Percentiles rank a stretch among this genome's conserved stretches.
These are phyloP conservation scores for Datura wrightii DNA, from an alignment of 257 asterid species.

Conservation along the genomic window DNA sequence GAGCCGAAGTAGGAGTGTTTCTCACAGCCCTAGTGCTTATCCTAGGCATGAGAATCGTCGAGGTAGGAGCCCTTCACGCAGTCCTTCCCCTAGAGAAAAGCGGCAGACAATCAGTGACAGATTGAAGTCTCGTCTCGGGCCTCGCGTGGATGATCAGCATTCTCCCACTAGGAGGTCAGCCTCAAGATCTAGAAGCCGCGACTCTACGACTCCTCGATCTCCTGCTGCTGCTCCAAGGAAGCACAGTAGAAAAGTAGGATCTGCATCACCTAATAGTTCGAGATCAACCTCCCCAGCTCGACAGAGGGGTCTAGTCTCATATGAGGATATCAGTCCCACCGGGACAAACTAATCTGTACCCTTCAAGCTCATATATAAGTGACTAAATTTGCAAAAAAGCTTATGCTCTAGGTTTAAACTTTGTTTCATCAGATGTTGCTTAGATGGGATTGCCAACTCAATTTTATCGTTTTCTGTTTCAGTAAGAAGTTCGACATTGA, in stretches of 20 bases:
- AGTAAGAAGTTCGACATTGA: background rate
- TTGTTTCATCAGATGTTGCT: background rate
- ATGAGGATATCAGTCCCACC: slow-evolving; percentile 75
- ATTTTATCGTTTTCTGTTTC: background rate
- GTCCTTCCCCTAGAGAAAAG: slow-evolving; percentile 65
- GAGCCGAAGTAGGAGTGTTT: slow-evolving; percentile 71
- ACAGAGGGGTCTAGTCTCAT: slow-evolving; percentile 76
- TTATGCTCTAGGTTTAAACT: background rate
- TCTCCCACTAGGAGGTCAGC: slow-evolving; percentile 48
- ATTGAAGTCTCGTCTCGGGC: slow-evolving; percentile 88
- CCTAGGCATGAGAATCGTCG: slow-evolving; percentile 54
- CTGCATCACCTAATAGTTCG: slow-evolving; percentile 50
- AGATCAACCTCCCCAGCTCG: slow-evolving; percentile 65
- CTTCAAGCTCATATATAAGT: background rate
- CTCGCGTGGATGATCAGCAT: slow-evolving; percentile 46
- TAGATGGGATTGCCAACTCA: background rate
- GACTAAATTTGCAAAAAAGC: background rate
- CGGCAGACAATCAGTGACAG: slow-evolving; percentile 61
- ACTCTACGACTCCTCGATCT: slow-evolving; percentile 58
- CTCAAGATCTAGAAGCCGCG: slow-evolving; percentile 63
- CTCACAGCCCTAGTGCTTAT: slow-evolving; percentile 73
- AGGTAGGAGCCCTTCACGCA: slow-evolving; percentile 72
- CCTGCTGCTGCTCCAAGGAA: slow-evolving; percentile 52
- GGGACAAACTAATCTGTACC: slow-evolving; percentile 45
- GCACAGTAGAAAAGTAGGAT: slow-evolving; percentile 43